Conservation (phyloP, 1,284 basidiomycete species). For the Apiotrichum porosum region DNA sequence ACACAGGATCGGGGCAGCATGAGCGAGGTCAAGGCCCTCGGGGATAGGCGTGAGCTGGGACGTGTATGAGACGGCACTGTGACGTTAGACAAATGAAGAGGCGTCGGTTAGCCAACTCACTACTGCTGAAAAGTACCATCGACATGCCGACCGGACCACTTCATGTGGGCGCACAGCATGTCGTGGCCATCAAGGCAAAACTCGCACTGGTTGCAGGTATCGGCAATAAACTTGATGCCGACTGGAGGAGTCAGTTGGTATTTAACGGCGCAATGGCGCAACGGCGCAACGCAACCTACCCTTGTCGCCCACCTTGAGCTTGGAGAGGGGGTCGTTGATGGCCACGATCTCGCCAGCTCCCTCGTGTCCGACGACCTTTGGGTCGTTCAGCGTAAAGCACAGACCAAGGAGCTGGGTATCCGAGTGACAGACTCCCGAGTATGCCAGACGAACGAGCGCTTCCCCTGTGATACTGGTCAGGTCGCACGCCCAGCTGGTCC, state of each 20-base stretch:
- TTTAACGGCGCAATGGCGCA: constrained; percentile 54
- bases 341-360: constrained; percentile 60
- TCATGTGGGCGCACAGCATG: constrained; percentile 55
- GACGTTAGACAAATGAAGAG: background rate
- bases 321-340: constrained; percentile 62
- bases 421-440: constrained; percentile 63
- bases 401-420: constrained; percentile 55
- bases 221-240: constrained; percentile 74
- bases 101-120: too few species aligned
- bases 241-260: constrained; percentile 48
- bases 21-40: constrained; percentile 58
- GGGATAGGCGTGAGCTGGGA: constrained; percentile 71
- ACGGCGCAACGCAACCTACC: constrained; percentile 36
- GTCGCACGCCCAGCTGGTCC: too few species aligned
- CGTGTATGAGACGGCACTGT: constrained; percentile 50
- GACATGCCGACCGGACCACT: constrained; percentile 65
- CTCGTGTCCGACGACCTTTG: constrained; percentile 65
- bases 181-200: constrained; percentile 67
- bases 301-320: constrained; percentile 13
- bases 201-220: constrained; percentile 66
- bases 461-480: too few species aligned
- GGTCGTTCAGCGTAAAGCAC: too few species aligned
- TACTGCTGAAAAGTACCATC: constrained; percentile 60
- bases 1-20: constrained; percentile 78
- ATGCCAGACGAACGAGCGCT: constrained; percentile 11